Base-by-base conservation (phyloP, 192 early-diverging fungal species). In the Phycomyces blakesleeanus region DNA sequence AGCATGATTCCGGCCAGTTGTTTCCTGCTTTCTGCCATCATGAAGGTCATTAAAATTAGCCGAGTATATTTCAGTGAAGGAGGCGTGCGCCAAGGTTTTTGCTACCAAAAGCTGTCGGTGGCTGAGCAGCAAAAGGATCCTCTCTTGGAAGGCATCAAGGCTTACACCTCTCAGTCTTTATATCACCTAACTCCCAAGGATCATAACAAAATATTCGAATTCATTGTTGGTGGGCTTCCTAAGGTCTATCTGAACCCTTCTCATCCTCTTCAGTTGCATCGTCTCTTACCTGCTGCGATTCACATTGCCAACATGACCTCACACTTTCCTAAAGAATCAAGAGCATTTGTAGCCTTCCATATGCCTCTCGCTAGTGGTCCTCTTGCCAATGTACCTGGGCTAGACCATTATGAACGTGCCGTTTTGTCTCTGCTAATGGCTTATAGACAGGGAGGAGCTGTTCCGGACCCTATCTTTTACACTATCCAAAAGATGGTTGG, bases 31-130 rank as follows among this genome's bases (percentile, higher is more conserved):
- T 65, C 75, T 8, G 78, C 78, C 1, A 68, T 82, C 2, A 52
- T 78, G 59, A 66, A 80, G 15, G 74, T 65, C 5, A 66, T 82
- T 20, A 44, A 53, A 0, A 73, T 80, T 38, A 62, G 59, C 21
- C 54, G 71, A 34, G 69, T 84, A 1, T 68, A 77, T 14, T 84
- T 84, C 44, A 80, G 80, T 38, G 83, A 84, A 54, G 83, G 83
- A 4, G 83, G 83, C 54, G 80, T 81, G 9, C 76, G 80, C n/a
- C 83, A 84, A 41, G 83, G 83, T 15, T 61, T 76, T 6, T 84
- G 80, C 53, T 84, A 76, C 51, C 53, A 69, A 0, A 68, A 73
- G 64, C 25, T 84, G 21, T 59, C 76, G 0, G 3, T 26, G 0
- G 68, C 69, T 25, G 76, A 77, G 40, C 73, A 74, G 27, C 42